These are phyloP conservation scores for Pueraria montana DNA, from an alignment of 306 rosid genomes.

Conservation along the genomic window DNA sequence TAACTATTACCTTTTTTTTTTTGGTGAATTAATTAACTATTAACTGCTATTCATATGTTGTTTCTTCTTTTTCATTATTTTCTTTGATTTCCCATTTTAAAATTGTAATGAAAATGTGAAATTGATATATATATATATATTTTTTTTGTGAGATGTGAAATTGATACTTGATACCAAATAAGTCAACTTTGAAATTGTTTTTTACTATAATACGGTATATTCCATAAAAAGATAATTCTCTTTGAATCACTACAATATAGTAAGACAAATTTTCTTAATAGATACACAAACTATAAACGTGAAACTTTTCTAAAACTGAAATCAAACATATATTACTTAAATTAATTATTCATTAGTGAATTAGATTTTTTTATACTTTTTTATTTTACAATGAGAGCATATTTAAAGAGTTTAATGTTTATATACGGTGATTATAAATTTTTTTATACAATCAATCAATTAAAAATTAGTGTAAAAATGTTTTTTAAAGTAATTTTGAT, in stretches of 20 bases:
- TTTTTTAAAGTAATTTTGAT: no score
- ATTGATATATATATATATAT: no score
- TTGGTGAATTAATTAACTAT: conserved; percentile 8
- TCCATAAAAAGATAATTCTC: background rate
- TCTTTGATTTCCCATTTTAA: background rate
- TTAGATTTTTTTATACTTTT: background rate
- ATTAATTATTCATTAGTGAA: background rate
- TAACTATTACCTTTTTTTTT: no score
- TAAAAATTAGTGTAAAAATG: no score
- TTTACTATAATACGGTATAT: no score
- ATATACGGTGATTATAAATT: no score
- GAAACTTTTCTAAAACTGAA: background rate
- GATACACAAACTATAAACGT: background rate
- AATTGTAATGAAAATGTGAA: no score
- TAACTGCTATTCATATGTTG: background rate
- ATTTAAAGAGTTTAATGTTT: no score
- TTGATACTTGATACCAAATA: background rate
- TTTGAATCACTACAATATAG: no score
- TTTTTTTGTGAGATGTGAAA: no score
- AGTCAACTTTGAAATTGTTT: background rate
- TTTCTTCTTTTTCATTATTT: background rate
- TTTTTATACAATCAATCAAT: no score
- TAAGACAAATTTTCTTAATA: background rate
- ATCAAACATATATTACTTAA: background rate
- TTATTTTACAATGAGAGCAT: no score